These are phyloP conservation scores for Phaeosphaeria sp. DNA, from an alignment of 2,329 filamentous ascomycete species.

Conservation along the genomic window DNA sequence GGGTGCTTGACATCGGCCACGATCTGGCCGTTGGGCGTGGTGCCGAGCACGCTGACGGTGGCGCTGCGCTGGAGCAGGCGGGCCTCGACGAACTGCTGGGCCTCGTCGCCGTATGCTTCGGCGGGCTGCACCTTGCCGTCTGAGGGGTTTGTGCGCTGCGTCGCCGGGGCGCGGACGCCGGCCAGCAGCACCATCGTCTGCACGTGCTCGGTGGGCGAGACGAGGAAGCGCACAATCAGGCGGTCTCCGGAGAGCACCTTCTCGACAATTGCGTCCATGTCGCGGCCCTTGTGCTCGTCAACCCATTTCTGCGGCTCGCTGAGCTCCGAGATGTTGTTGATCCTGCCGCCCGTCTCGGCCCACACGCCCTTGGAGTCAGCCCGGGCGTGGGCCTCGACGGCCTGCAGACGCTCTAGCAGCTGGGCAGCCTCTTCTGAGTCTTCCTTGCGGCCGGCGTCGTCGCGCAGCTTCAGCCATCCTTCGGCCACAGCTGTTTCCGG, in stretches of 20 bases:
- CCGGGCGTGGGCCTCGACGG: slow-evolving; percentile 79
- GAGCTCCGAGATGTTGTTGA: slow-evolving; percentile 83
- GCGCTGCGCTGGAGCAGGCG: slow-evolving; percentile 86
- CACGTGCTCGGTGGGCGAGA: slow-evolving; percentile 82
- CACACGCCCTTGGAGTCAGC: slow-evolving; percentile 82
- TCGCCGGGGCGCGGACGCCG: slow-evolving; percentile 87
- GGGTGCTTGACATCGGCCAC: slow-evolving; percentile 88
- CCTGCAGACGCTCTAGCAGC: slow-evolving; percentile 78
- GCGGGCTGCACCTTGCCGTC: slow-evolving; percentile 82
- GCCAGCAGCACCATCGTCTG: slow-evolving; percentile 90
- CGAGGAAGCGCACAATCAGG: slow-evolving; percentile 79
- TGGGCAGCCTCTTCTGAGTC: slow-evolving; percentile 76
- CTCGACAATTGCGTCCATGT: slow-evolving; percentile 82
- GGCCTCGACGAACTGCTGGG: slow-evolving; percentile 84
- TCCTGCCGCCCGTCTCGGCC: slow-evolving; percentile 68
- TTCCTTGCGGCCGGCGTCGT: slow-evolving; percentile 91
- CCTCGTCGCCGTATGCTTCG: slow-evolving; percentile 89
- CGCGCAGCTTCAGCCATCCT: slow-evolving; percentile 91
- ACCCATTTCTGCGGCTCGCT: slow-evolving; percentile 77
- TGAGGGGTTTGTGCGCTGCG: slow-evolving; percentile 79
- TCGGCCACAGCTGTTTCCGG: slow-evolving; percentile 85
- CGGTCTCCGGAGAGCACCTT: slow-evolving; percentile 91
- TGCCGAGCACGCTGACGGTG: slow-evolving; percentile 81
- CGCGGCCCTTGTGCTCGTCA: slow-evolving; percentile 83
- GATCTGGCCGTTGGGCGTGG: slow-evolving; percentile 90